These are phyloP conservation scores for Starmerella etchellsii DNA, from an alignment of 805 yeast genomes.

Conservation along the genomic window DNA sequence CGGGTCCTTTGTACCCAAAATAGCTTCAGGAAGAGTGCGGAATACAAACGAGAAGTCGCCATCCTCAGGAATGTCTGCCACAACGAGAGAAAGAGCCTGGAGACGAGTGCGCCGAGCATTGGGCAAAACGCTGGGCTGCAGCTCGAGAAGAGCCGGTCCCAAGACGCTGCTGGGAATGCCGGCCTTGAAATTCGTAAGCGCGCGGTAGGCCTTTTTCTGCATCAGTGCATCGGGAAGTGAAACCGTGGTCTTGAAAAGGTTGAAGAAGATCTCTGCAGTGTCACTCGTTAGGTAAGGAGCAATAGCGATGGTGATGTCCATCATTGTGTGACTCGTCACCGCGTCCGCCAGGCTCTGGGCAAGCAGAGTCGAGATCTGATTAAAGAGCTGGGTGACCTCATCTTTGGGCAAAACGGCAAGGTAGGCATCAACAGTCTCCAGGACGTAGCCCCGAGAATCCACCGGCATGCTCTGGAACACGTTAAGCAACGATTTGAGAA, in stretches of 20 bases:
- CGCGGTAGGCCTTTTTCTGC: constrained; percentile 80
- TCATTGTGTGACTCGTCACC: constrained; percentile 60
- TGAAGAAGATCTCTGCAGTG: constrained; percentile 12
- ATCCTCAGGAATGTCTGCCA: constrained; percentile 48
- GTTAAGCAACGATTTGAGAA: constrained; percentile 78
- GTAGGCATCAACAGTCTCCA: constrained; percentile 76
- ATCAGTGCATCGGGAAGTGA: constrained; percentile 37
- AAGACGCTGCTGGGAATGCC: constrained; percentile 36
- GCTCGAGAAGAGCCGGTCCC: constrained; percentile 37
- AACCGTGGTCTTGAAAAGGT: constrained; percentile 17
- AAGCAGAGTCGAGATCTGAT: constrained; percentile 70
- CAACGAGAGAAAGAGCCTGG: constrained; percentile 47
- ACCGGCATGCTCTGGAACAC: constrained; percentile 79
- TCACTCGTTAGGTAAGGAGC: constrained; percentile 52
- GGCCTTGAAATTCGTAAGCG: constrained; percentile 53
- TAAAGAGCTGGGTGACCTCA: constrained; percentile 64
- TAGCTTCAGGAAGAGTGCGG: constrained; percentile 70
- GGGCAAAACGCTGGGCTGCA: constrained; percentile 36
- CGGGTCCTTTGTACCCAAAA: constrained; percentile 78
- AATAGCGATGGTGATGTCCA: constrained; percentile 83
- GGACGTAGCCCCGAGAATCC: constrained; percentile 67
- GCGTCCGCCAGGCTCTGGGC: constrained; percentile 31
- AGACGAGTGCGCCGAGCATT: constrained; percentile 76
- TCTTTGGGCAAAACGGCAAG: constrained; percentile 52
- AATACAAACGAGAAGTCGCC: constrained; percentile 65